A percentile compares a stretch with the other conserved stretches of the same genome.
Conservation (phyloP, 352 stramenopile species). For the Phytophthora pini region DNA sequence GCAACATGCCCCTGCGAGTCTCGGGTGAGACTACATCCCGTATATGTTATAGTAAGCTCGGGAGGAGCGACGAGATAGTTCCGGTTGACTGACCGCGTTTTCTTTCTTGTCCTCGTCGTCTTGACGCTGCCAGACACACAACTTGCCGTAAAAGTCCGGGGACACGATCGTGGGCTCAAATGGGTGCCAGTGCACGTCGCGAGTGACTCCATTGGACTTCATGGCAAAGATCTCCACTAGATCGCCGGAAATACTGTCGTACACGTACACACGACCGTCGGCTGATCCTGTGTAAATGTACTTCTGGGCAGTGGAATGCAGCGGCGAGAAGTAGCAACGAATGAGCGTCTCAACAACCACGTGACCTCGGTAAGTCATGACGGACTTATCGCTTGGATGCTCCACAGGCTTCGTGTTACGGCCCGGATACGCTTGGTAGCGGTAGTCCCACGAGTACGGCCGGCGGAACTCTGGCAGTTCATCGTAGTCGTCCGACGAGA, state of each 20-base stretch:
- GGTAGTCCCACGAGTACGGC: constrained; percentile 84
- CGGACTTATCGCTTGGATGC: constrained; percentile 75
- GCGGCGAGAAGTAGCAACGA: constrained; percentile 86
- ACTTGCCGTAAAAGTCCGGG: constrained; percentile 87
- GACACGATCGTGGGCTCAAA: constrained; percentile 85
- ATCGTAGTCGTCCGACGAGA: constrained; percentile 55
- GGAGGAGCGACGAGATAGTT: no score
- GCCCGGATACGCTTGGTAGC: constrained; percentile 81
- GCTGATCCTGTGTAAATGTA: constrained; percentile 88
- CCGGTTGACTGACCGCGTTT: not conserved
- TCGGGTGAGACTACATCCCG: no score
- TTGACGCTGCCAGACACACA: constrained; percentile 82
- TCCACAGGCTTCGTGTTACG: constrained; percentile 55
- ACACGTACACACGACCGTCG: constrained; percentile 85
- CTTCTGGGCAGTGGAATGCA: constrained; percentile 87
- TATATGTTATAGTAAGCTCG: not conserved
- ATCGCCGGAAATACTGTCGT: constrained; percentile 75
- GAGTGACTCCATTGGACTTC: constrained; percentile 79
- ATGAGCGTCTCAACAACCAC: constrained; percentile 86
- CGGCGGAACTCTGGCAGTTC: constrained; percentile 50
- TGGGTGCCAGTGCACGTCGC: constrained; percentile 86
- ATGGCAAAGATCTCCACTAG: constrained; percentile 84
- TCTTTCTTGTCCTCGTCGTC: constrained; percentile 30
- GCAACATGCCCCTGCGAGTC: not conserved
- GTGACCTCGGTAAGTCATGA: constrained; percentile 89